phyloP scores from a whole-genome alignment of 306 rosid species.

The Amphicarpaea edgeworthii region DNA sequence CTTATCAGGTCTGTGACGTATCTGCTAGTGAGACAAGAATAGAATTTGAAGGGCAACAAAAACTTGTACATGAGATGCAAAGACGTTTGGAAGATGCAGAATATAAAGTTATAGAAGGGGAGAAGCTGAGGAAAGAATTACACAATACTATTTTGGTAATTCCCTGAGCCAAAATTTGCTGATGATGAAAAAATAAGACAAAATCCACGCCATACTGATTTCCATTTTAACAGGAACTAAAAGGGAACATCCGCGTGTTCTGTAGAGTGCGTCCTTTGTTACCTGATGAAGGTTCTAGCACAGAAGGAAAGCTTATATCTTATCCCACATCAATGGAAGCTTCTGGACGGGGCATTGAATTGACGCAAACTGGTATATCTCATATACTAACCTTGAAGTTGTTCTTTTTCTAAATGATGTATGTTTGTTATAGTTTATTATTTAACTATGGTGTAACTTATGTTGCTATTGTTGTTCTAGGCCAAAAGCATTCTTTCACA shows the following conservation, averaged over 20 bases:
- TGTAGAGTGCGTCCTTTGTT: slow-evolving; percentile 95
- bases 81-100: slow-evolving; percentile 83
- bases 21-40: slow-evolving; percentile 73
- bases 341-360: slow-evolving; percentile 84
- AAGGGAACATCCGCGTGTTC: slow-evolving; percentile 97
- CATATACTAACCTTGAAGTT: slow-evolving; percentile 23
- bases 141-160: slow-evolving; percentile 95
- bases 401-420: slow-evolving; percentile 18
- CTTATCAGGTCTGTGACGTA: slow-evolving; percentile 75
- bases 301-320: slow-evolving; percentile 73
- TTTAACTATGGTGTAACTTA: slow-evolving; percentile 40
- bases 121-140: slow-evolving; percentile 82
- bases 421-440: slow-evolving; percentile 23
- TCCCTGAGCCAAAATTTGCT: slow-evolving; percentile 28
- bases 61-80: slow-evolving; percentile 69
- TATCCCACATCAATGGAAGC: slow-evolving; percentile 90
- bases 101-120: slow-evolving; percentile 82
- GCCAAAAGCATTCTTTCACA: slow-evolving; percentile 87
- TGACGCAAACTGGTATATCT: slow-evolving; percentile 73
- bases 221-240: slow-evolving; percentile 72
- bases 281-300: slow-evolving; percentile 70
- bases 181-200: not conserved
- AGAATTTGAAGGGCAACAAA: slow-evolving; percentile 82
- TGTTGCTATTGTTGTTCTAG: slow-evolving; percentile 51
- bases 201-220: slow-evolving; percentile 24